phyloP scores from a whole-genome alignment of 2,329 filamentous ascomycete species.

The Aquanectria penicillioides region DNA sequence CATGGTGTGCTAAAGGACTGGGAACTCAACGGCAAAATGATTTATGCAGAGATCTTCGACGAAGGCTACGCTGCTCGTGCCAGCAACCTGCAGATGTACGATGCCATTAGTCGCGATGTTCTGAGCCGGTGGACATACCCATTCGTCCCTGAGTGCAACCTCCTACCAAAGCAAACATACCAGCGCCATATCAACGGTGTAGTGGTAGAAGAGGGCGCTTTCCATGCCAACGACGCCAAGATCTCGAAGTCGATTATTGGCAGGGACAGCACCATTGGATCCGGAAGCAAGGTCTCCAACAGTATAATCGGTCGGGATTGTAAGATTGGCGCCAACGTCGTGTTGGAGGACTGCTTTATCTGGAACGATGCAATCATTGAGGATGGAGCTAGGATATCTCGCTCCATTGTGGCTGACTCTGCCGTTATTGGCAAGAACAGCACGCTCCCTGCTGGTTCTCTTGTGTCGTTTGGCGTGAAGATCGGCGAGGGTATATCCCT shows the following conservation, averaged over 20 bases:
- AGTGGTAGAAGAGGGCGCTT: conserved; percentile 82
- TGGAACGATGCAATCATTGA: conserved; percentile 87
- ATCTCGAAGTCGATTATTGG: conserved; percentile 81
- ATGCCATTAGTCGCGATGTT: conserved; percentile 88
- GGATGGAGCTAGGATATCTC: conserved; percentile 75
- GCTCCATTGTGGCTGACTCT: conserved; percentile 80
- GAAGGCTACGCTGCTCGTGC: conserved; percentile 89
- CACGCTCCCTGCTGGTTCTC: conserved; percentile 74
- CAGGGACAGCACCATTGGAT: conserved; percentile 77
- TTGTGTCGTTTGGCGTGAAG: conserved; percentile 82
- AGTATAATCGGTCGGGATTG: conserved; percentile 87
- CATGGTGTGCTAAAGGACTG: conserved; percentile 96
- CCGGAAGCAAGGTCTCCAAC: conserved; percentile 74
- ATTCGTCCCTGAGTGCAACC: conserved; percentile 87
- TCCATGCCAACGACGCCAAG: conserved; percentile 76
- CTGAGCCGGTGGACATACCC: conserved; percentile 89
- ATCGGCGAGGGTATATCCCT: conserved; percentile 71
- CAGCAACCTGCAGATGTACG: conserved; percentile 87
- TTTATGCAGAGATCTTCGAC: conserved; percentile 86
- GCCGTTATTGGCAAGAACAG: conserved; percentile 77
- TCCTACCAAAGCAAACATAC: conserved; percentile 82
- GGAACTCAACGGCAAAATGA: conserved; percentile 96
- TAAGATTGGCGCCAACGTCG: conserved; percentile 85
- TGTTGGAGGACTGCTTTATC: conserved; percentile 81
- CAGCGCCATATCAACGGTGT: conserved; percentile 74